phyloP scores from a whole-genome alignment of 1,284 basidiomycete genomes.

The Cutaneotrichosporon cyanovorans region DNA sequence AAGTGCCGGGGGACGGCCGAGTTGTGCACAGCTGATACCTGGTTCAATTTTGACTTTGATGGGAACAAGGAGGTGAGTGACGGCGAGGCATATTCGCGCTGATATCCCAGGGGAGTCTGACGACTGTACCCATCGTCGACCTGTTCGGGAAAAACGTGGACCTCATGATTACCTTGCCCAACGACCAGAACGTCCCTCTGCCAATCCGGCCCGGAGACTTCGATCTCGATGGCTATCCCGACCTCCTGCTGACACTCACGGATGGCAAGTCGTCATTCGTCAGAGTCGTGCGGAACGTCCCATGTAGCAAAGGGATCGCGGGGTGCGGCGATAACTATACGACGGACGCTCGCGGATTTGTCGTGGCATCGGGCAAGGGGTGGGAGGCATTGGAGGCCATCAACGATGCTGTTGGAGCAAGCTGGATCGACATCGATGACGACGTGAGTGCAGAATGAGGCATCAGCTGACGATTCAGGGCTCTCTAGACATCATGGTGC shows the following conservation, averaged over 20 bases:
- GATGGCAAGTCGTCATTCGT: constrained; percentile 40
- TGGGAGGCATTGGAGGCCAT: constrained; percentile 58
- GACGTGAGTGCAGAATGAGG: constrained; percentile 59
- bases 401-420: constrained; percentile 68
- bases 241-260: constrained; percentile 63
- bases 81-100: not conserved
- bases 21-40: constrained; percentile 71
- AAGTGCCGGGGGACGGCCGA: constrained; percentile 68
- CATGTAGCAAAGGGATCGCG: constrained; percentile 51
- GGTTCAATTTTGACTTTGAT: constrained; percentile 69
- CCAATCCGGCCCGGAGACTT: constrained; percentile 79
- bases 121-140: constrained; percentile 59
- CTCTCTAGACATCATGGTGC: constrained; percentile 84
- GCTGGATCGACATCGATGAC: constrained; percentile 90
- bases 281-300: constrained; percentile 62
- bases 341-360: constrained; percentile 52
- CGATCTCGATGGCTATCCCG: constrained; percentile 92
- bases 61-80: constrained; percentile 55
- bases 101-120: constrained; percentile 48
- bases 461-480: constrained; percentile 53
- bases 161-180: constrained; percentile 55
- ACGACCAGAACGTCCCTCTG: constrained; percentile 59
- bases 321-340: constrained; percentile 25
- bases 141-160: constrained; percentile 52
- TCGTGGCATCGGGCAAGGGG: constrained; percentile 59